Evolutionary conservation across 1,284 basidiomycete species (phyloP), one percentile per base, ranked within the genome.

Genomic region (Tetrapyrgos nigripes): DNA sequence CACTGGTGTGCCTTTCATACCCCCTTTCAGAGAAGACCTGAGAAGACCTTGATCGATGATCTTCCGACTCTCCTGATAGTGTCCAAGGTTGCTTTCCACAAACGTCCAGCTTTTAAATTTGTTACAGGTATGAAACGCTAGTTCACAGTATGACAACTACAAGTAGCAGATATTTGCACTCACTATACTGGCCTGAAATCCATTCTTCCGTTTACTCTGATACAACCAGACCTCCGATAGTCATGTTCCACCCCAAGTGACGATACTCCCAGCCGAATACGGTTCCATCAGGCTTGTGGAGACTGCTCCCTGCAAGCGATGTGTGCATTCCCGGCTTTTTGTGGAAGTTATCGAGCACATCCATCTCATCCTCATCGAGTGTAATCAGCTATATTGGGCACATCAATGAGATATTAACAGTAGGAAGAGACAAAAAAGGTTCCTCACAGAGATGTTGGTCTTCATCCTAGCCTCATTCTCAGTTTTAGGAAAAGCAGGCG

Each of bases 401-500:
- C 3, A 49, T 11, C 3, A 14, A 27, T 2, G 40, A 17, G 4
- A 2, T 40, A 17, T 1, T 14, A 49, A 27, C 9, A 35, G 28
- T 2, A 55, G 23, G 11, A 19, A 19, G n/a, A 33, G 14, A 33
- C 28, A 19, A 17, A 27, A 14, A 11, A n/a, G n/a, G n/a, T n/a
- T 5, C 29, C 57, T 51, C 27, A 79, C 80, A 4, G 70, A 68
- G 35, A 84, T 72, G 64, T 85, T 86, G 47, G 77, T 69, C 60
- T 70, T 76, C 71, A 85, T 76, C 19, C 84, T 71, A 55, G 74
- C 73, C 43, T 72, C 69, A 31, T 79, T 79, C 64, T 77, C 80
- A 66, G 76, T 84, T 74, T 83, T 86, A 2, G 81, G 79, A 14
- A 83, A 71, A 5, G 78, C 76, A 24, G 70, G 62, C 3, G 72